These are phyloP conservation scores for Penicillium olsonii DNA, from an alignment of 2,329 filamentous ascomycete species.

Conservation along the genomic window DNA sequence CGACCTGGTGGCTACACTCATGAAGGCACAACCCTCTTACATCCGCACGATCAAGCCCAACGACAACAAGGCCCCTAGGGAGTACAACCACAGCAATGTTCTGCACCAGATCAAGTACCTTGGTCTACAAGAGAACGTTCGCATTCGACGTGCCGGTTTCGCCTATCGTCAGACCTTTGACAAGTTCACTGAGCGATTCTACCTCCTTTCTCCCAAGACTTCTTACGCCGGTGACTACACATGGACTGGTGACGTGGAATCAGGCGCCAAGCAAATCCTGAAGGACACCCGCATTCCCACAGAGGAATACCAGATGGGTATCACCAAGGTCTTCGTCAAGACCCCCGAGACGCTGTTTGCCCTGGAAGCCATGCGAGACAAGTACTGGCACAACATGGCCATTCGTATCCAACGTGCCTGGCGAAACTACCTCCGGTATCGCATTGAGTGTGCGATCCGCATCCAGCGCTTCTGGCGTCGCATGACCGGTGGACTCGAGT, in stretches of 20 bases:
- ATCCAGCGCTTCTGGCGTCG: constrained; percentile 97
- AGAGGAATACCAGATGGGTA: constrained; percentile 96
- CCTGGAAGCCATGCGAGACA: constrained; percentile 93
- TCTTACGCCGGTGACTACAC: constrained; percentile 97
- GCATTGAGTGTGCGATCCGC: constrained; percentile 85
- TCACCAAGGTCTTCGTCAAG: constrained; percentile 97
- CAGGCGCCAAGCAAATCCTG: constrained; percentile 86
- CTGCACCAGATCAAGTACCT: constrained; percentile 99
- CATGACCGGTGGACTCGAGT: constrained; percentile 86
- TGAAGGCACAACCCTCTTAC: constrained; percentile 97
- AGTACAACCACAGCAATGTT: constrained; percentile 90
- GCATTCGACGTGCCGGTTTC: constrained; percentile 93
- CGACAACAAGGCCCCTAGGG: constrained; percentile 93
- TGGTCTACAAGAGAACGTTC: constrained; percentile 98
- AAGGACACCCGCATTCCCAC: constrained; percentile 94
- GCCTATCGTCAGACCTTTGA: constrained; percentile 97
- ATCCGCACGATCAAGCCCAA: constrained; percentile 99
- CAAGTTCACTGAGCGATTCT: constrained; percentile 97
- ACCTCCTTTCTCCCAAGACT: constrained; percentile 88
- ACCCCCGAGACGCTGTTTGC: constrained; percentile 96
- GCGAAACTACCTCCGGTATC: constrained; percentile 92
- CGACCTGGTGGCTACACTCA: constrained; percentile 87
- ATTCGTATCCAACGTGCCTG: constrained; percentile 96
- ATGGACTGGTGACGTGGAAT: constrained; percentile 85
- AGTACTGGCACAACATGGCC: constrained; percentile 99